Evolutionary conservation across 2,329 filamentous ascomycete species (phyloP), one percentile per base, ranked within the genome.

Genomic region (Zymoseptoria pseudotritici): DNA sequence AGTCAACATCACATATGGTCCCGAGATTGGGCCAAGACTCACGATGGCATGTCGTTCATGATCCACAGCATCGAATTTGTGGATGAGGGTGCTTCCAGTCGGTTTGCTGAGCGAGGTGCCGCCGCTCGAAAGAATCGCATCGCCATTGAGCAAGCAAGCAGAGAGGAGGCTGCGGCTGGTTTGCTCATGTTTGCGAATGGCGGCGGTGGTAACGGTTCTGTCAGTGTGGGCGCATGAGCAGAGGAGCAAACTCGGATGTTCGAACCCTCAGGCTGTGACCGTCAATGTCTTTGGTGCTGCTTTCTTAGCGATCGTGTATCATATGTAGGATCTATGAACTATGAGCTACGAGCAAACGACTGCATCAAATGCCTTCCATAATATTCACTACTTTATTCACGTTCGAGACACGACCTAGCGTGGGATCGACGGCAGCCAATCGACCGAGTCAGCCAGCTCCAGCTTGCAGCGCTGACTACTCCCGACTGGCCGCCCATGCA

Each of bases 11-110:
- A 93, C 2, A 83, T 99, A 59, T 86, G 86, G 66, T 95, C 90
- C 65, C 85, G 91, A 26, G 85, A 88, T 61, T 97, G 91, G 80
- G 88, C 85, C 6, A 83, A 82, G 22, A 80, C 77, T 24, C 91
- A 97, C 70, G 91, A 96, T 67, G 92, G 92, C 2, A 83, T 96
- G 73, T 96, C 91, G 72, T 97, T 90, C 75, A 91, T 89, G 81
- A 84, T 99, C 54, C 81, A 86, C 62, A 85, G 86, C 56, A 83
- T 96, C 10, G 86, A 91, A 56, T 97, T 92, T 86, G 89, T 97
- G 0, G 87, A 90, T 63, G 91, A 94, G 11, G 87, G 83, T 0
- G 81, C 80, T 63, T 82, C 77, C 59, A 77, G 60, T 69, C 76
- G 68, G 59, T 74, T 63, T 70, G 74, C 58, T 73, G 79, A 66